phyloP scores from a whole-genome alignment of 2,329 filamentous ascomycete species.

The Penicillium sp. region DNA sequence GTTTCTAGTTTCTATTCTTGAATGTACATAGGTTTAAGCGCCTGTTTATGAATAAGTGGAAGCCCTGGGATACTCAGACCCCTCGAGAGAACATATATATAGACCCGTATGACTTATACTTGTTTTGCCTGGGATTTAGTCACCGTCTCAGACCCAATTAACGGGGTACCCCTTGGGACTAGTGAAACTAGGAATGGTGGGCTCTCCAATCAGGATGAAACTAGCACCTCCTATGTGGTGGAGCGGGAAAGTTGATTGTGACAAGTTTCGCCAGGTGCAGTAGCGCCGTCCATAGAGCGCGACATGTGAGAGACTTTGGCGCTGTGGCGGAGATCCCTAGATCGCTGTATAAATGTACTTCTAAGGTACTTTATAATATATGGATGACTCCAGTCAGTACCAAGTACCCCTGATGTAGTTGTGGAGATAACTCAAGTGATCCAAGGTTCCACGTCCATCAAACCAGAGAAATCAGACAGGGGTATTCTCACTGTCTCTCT shows the following conservation, averaged over 20 bases:
- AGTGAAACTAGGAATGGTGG: slow-evolving; percentile 16
- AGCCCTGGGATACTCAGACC: not conserved
- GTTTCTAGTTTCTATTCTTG: not conserved
- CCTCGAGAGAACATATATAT: not conserved
- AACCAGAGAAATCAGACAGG: slow-evolving; percentile 5
- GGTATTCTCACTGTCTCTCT: not conserved
- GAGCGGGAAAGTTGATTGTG: slow-evolving; percentile 23
- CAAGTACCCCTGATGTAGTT: slow-evolving; percentile 1
- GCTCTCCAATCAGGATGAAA: slow-evolving; percentile 10
- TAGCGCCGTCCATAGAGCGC: slow-evolving; percentile 17
- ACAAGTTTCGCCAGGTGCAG: slow-evolving; percentile 22
- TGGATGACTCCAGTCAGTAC: not conserved
- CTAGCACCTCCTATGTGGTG: slow-evolving; percentile 2
- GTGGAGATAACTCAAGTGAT: slow-evolving; percentile 5
- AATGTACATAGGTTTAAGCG: not conserved
- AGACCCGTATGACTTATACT: not conserved
- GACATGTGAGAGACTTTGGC: slow-evolving; percentile 18
- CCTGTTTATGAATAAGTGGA: not conserved
- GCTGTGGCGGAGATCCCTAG: slow-evolving; percentile 17
- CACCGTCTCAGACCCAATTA: not conserved
- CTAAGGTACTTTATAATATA: not conserved
- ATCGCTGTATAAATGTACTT: not conserved
- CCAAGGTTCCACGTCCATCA: slow-evolving; percentile 14
- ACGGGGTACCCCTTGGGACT: not conserved
- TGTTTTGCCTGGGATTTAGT: slow-evolving; percentile 1